Conservation (phyloP, 306 rosid genomes). For the Prinsepia uniflora region DNA sequence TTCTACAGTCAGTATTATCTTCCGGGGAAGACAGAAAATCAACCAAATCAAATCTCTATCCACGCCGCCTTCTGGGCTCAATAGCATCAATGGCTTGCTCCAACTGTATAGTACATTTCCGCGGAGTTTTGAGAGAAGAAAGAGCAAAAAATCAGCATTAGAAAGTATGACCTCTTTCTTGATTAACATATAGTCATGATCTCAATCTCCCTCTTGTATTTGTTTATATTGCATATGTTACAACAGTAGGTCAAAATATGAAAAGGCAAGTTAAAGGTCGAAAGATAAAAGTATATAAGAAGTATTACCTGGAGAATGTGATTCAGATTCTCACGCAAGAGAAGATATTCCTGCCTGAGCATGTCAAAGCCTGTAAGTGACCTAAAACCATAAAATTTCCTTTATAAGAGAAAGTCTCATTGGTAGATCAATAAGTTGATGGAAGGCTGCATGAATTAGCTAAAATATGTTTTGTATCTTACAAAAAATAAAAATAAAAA, state of each 20-base stretch:
- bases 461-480: background rate
- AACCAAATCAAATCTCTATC: background rate
- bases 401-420: background rate
- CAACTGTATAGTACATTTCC: background rate
- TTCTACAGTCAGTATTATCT: background rate
- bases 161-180: background rate
- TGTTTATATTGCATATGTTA: background rate
- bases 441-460: no score
- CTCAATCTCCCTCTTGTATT: background rate
- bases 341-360: background rate
- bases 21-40: background rate
- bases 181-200: background rate
- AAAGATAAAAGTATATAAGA: background rate
- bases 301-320: slow-evolving; percentile 5
- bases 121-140: background rate
- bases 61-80: background rate
- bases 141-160: background rate
- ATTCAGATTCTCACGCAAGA: slow-evolving; percentile 4
- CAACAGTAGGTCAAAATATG: background rate
- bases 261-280: background rate
- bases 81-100: background rate
- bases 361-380: slow-evolving; percentile 4
- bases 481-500: no score
- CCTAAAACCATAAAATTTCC: background rate
- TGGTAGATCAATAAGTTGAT: background rate